A percentile compares a stretch with the other conserved stretches of the same genome.
phyloP scores from a whole-genome alignment of 305 asterid species.

The Rubia peregrina region DNA sequence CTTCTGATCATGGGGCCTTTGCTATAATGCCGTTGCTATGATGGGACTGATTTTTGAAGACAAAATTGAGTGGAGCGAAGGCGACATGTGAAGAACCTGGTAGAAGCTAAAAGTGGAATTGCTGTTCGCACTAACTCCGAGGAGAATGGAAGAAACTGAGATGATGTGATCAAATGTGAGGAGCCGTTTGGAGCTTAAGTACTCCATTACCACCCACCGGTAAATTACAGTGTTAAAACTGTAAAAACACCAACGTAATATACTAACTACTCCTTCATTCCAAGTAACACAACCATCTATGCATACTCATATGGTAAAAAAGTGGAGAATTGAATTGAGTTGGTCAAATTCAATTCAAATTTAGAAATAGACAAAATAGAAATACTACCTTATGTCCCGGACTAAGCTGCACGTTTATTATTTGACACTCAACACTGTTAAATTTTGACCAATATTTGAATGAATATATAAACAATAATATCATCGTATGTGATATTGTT shows the following conservation, averaged over 20 bases:
- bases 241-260: background rate
- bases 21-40: background rate
- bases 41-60: background rate
- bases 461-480: no score
- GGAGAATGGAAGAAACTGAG: background rate
- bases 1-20: background rate
- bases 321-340: no score
- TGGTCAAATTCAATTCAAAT: no score
- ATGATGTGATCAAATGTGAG: background rate
- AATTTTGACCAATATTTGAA: no score
- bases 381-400: no score
- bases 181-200: constrained; percentile 9
- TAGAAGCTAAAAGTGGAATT: background rate
- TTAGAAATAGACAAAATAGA: no score
- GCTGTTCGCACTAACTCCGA: constrained; percentile 12
- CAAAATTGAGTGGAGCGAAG: background rate
- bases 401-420: no score
- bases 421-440: no score
- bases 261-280: no score
- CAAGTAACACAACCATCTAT: no score
- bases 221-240: background rate
- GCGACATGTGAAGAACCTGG: background rate
- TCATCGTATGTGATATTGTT: no score
- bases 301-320: no score
- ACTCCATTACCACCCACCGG: background rate